phyloP scores from a whole-genome alignment of 2,329 filamentous ascomycete genomes.

The Xylaria sp. region DNA sequence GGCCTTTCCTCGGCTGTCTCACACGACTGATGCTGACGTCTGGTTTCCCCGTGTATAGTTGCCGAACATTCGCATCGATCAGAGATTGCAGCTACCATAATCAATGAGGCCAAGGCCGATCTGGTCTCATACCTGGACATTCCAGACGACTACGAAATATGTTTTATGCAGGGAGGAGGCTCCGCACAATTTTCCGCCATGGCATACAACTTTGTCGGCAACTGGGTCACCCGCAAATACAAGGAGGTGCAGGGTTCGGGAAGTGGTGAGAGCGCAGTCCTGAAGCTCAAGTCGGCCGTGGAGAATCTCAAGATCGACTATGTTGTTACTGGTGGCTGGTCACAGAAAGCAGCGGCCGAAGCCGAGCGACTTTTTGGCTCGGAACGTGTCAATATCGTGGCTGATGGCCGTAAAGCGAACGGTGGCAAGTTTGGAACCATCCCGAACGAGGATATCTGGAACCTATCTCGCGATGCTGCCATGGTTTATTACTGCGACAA shows the following conservation, averaged over 20 bases:
- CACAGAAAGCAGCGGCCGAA: conserved; percentile 86
- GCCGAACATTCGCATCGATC: conserved; percentile 93
- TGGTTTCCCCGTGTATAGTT: conserved; percentile 51
- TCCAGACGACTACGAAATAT: conserved; percentile 82
- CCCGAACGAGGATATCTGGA: conserved; percentile 78
- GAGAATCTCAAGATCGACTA: conserved; percentile 85
- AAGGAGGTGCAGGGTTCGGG: conserved; percentile 72
- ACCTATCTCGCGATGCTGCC: conserved; percentile 72
- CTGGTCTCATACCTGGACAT: conserved; percentile 80
- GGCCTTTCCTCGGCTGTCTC: background rate
- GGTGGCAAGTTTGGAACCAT: conserved; percentile 87
- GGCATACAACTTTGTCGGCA: conserved; percentile 82
- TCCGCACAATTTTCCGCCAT: conserved; percentile 81
- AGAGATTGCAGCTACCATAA: conserved; percentile 77
- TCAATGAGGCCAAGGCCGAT: conserved; percentile 79
- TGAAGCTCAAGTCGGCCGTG: conserved; percentile 47
- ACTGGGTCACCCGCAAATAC: conserved; percentile 80
- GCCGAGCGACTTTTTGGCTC: conserved; percentile 78
- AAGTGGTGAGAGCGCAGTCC: conserved; percentile 69
- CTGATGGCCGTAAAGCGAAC: conserved; percentile 72
- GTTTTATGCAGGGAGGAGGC: conserved; percentile 74
- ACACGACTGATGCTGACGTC: conserved; percentile 6
- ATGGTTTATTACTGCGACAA: conserved; percentile 94
- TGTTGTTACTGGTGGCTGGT: conserved; percentile 90
- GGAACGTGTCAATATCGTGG: conserved; percentile 81